Base-by-base conservation (phyloP, 176 grass and related monocot genomes). In the Carex scoparia region DNA sequence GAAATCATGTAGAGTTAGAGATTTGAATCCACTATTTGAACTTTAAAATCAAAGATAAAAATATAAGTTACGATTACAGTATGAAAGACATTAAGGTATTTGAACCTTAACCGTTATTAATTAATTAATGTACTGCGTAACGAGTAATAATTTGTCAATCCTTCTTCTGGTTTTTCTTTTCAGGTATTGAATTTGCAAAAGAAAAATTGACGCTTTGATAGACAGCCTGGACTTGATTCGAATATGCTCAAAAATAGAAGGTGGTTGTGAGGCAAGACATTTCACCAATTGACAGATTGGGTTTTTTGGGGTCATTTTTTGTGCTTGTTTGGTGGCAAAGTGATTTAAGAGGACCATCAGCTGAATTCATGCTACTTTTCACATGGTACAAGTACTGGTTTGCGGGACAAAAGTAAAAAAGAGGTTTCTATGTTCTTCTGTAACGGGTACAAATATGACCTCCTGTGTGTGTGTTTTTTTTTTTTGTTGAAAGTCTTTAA, bases 221-320 rank as follows among this genome's bases (percentile, higher is more conserved):
- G 70, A 74, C 70, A 74, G 44, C 11, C 70, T 74, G 44, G 70
- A 51, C 44, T 74, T 51, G n/a, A 74, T 74, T 74, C 70, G 53
- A 74, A 51, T 74, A 27, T 74, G 70, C 44, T 74, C 8, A 74
- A 74, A 2, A 51, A 74, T 74, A 53, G 70, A 53, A 53, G 70
- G 70, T 74, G 4, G 70, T 74, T 74, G 51, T 11, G 70, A 74
- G 27, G 70, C 70, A 53, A 74, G 70, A 74, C 70, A 53, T 74
- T 23, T 74, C 70, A 74, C 70, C 70, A 74, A 74, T 74, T 74
- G 69, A 73, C 18, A 63, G 79, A 64, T 80, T 62, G 78, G 6
- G 48, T n/a, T 42, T 80, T 61, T 61, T 80, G 54, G 79, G 37
- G 27, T 40, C 35, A 81, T 13, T 63, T 62, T 62, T 42, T 81